phyloP scores from a whole-genome alignment of 805 yeast genomes.

The Metschnikowia cerradonensis region DNA sequence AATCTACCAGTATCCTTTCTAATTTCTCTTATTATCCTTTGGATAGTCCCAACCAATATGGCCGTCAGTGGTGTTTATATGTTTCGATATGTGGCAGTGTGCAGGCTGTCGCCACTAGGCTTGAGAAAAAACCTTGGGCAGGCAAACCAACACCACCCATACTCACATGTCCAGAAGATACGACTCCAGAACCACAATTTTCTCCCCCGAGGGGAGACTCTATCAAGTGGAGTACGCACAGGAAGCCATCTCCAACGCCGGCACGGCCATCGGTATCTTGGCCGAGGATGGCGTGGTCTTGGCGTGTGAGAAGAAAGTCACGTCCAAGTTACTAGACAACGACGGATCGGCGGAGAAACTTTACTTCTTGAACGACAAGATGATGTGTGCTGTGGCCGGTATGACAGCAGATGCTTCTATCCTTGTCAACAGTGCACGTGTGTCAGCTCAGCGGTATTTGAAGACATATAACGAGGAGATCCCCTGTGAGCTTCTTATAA shows the following conservation, averaged over 20 bases:
- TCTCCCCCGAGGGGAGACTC: constrained; percentile 97
- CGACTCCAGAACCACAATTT: constrained; percentile 98
- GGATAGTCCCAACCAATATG: no score
- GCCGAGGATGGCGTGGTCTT: constrained; percentile 85
- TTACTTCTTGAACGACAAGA: constrained; percentile 74
- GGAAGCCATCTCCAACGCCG: constrained; percentile 83
- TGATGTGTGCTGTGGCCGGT: constrained; percentile 95
- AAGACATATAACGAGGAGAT: constrained; percentile 87
- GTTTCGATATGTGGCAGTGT: not conserved
- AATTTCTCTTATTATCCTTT: no score
- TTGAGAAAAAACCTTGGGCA: not conserved
- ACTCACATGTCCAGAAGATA: constrained; percentile 81
- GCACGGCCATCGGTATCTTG: constrained; percentile 75
- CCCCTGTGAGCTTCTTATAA: constrained; percentile 89
- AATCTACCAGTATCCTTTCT: no score
- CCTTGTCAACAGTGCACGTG: constrained; percentile 81
- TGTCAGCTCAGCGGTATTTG: constrained; percentile 76
- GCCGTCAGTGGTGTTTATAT: not conserved
- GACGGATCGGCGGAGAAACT: constrained; percentile 92
- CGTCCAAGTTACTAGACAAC: constrained; percentile 88
- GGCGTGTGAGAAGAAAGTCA: constrained; percentile 95
- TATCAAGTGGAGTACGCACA: constrained; percentile 97
- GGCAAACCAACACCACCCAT: not conserved
- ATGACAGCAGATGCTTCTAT: constrained; percentile 96
- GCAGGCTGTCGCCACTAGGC: constrained; percentile 11